Evolutionary conservation across 176 grass and related monocot species (phyloP).

Genomic region (Chloris gayana): DNA sequence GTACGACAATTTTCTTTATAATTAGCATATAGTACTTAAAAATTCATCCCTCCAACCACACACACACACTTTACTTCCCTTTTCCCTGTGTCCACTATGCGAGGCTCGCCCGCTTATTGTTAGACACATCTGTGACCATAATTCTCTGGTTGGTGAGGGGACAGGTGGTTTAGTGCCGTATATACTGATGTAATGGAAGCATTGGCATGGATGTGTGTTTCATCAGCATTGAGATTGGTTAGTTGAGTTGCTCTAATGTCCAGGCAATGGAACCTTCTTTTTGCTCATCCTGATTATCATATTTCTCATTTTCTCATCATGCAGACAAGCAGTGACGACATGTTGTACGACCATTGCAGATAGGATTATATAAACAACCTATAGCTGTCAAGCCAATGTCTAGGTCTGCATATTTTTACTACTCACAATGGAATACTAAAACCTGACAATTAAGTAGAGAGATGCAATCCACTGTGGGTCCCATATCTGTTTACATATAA

Average conservation of each 20-base stretch:
- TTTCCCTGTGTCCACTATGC: too few species aligned
- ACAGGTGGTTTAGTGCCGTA: constrained; percentile 39
- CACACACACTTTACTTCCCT: too few species aligned
- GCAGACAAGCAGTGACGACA: neutral
- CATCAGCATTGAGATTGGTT: constrained; percentile 5
- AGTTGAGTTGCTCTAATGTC: constrained; percentile 41
- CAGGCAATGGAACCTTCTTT: constrained; percentile 39
- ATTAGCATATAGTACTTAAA: neutral
- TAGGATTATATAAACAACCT: neutral
- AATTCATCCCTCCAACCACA: neutral
- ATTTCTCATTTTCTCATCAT: constrained; percentile 2
- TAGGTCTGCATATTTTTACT: neutral
- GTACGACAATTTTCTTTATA: neutral
- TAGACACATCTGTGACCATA: constrained; percentile 8
- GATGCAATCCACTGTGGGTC: neutral
- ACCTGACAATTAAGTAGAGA: neutral
- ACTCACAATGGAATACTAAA: neutral
- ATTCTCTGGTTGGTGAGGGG: constrained; percentile 41
- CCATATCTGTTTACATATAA: constrained; percentile 5
- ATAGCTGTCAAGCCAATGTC: neutral
- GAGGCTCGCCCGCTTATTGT: too few species aligned
- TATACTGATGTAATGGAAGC: constrained; percentile 32
- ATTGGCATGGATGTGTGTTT: constrained; percentile 7
- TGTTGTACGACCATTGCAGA: neutral
- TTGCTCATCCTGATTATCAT: neutral